Evolutionary conservation across 352 stramenopile genomes (phyloP).

Genomic region (Globisporangium nunn): DNA sequence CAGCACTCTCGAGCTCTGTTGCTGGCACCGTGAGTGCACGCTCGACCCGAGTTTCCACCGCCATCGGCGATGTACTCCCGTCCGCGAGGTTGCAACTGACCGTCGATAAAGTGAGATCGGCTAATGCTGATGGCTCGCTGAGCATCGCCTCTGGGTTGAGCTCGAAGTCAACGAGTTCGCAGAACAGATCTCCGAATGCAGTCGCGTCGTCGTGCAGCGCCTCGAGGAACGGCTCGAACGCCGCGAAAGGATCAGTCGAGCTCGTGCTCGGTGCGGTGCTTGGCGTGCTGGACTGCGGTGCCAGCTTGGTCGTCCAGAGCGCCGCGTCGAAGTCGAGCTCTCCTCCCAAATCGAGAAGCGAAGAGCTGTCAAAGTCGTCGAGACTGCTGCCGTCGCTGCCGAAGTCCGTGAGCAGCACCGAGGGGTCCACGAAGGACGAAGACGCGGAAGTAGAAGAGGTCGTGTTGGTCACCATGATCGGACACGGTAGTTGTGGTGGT

Average conservation of each 20-base stretch:
- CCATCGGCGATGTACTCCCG: background rate
- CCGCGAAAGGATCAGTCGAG: background rate
- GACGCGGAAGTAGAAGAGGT: background rate
- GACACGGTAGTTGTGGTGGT: background rate
- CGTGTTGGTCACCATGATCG: background rate
- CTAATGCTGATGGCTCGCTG: background rate
- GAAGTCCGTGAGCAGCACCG: background rate
- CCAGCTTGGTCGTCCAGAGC: background rate
- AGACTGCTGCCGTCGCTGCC: background rate
- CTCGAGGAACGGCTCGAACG: background rate
- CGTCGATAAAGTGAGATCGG: background rate
- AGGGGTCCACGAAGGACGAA: background rate
- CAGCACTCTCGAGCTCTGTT: background rate
- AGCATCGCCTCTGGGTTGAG: background rate
- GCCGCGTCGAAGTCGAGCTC: background rate
- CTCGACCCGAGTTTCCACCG: background rate
- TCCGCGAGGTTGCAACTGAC: background rate
- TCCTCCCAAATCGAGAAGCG: background rate
- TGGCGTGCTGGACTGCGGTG: background rate
- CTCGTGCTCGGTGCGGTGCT: background rate
- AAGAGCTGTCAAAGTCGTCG: background rate
- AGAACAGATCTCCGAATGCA: background rate
- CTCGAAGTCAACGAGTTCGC: slow-evolving; percentile 1
- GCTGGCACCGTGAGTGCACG: background rate
- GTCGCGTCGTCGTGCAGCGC: background rate